These are phyloP conservation scores for Aspergillus saccharolyticus DNA, from an alignment of 495 filamentous ascomycete genomes.

Conservation along the genomic window DNA sequence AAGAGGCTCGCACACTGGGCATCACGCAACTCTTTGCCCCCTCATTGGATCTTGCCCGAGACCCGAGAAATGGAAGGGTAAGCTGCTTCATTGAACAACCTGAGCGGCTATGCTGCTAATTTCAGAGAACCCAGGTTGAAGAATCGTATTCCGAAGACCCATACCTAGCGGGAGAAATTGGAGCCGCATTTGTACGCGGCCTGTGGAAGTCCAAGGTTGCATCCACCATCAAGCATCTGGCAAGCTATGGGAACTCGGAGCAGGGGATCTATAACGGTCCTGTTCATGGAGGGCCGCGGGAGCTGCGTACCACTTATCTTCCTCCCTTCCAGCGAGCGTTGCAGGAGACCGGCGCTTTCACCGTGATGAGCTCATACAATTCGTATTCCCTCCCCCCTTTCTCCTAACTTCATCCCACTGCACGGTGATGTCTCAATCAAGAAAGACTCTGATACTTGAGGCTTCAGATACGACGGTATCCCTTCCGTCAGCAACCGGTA, in stretches of 20 bases:
- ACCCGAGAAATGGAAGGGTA: conserved; percentile 59
- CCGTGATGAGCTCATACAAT: conserved; percentile 64
- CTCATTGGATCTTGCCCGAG: conserved; percentile 60
- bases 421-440: too few relatives aligned
- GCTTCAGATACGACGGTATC: conserved; percentile 54
- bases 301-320: conserved; percentile 59
- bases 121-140: conserved; percentile 43
- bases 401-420: too few relatives aligned
- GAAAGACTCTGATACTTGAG: too few relatives aligned
- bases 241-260: conserved; percentile 57
- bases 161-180: conserved; percentile 56
- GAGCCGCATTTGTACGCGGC: conserved; percentile 53
- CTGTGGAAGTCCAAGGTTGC: conserved; percentile 59
- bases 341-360: conserved; percentile 59
- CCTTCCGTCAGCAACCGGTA: conserved; percentile 57
- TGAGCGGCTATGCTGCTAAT: conserved; percentile 1
- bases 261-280: conserved; percentile 65
- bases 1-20: conserved; percentile 57
- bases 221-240: conserved; percentile 66
- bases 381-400: conserved; percentile 29
- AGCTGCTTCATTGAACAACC: neutral
- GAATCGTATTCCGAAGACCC: conserved; percentile 65
- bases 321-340: conserved; percentile 63
- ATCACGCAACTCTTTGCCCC: conserved; percentile 66
- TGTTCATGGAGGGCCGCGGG: conserved; percentile 63